A percentile compares a stretch with the other conserved stretches of the same genome.
phyloP scores from a whole-genome alignment of 1,284 basidiomycete species.

The Agroathelia rolfsii region DNA sequence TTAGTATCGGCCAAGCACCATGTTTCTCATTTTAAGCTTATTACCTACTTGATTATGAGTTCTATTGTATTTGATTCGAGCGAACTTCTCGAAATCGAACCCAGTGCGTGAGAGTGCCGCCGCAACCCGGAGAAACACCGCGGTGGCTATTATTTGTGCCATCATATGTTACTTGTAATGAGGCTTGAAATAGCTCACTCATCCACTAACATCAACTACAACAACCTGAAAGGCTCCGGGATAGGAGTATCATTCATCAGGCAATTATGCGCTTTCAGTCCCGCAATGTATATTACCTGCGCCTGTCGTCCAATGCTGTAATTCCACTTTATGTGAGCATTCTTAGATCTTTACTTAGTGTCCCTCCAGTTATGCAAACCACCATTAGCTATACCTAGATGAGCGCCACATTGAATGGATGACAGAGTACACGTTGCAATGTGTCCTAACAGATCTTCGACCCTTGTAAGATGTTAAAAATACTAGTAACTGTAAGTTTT shows the following conservation, averaged over 20 bases:
- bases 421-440: conserved; percentile 61
- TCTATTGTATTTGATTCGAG: too few relatives aligned
- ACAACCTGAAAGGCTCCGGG: background rate
- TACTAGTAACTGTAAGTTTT: conserved; percentile 1
- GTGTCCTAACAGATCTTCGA: conserved; percentile 60
- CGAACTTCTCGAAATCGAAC: too few relatives aligned
- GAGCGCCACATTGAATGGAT: conserved; percentile 74
- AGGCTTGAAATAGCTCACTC: conserved; percentile 17
- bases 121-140: too few relatives aligned
- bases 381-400: conserved; percentile 59
- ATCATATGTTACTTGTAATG: too few relatives aligned
- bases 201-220: background rate
- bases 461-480: conserved; percentile 47
- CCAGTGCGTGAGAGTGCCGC: too few relatives aligned
- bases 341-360: conserved; percentile 2
- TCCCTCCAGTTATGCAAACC: conserved; percentile 5
- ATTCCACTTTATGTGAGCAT: conserved; percentile 60
- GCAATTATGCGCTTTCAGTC: conserved; percentile 37
- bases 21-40: too few relatives aligned
- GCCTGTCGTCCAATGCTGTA: conserved; percentile 51
- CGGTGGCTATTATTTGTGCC: too few relatives aligned
- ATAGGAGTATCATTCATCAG: conserved; percentile 1
- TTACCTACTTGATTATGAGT: too few relatives aligned
- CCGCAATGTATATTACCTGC: conserved; percentile 62
- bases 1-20: too few relatives aligned